phyloP scores from a whole-genome alignment of 176 grass and related monocot genomes.

The Alloteropsis semialata region DNA sequence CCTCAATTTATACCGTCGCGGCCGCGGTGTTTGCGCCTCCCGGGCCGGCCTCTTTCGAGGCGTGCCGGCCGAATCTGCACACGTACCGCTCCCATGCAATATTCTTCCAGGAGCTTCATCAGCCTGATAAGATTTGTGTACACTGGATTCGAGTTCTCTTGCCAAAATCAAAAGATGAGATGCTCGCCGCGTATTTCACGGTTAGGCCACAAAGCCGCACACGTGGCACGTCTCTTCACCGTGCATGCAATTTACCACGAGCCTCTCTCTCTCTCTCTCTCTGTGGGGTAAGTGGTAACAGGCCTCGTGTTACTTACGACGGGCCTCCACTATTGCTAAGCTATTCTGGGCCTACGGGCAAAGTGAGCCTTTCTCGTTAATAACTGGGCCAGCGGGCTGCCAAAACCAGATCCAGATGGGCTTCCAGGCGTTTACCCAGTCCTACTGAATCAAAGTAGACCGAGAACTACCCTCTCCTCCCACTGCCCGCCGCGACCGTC shows the following conservation, averaged over 20 bases:
- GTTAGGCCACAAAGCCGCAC: background rate
- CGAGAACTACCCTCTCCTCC: background rate
- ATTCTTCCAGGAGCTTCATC: constrained; percentile 25
- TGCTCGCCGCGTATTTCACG: background rate
- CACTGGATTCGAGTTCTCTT: constrained; percentile 17
- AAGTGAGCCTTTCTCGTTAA: background rate
- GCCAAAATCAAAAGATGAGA: background rate
- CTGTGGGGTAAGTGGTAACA: background rate
- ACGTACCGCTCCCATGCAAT: background rate
- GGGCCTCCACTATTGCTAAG: background rate
- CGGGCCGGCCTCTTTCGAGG: background rate
- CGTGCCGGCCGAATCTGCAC: constrained; percentile 9
- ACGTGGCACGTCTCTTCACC: background rate
- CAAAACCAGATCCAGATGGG: background rate
- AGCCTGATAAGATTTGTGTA: background rate
- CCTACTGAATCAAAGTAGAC: background rate
- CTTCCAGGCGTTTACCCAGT: background rate
- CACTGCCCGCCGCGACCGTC: background rate
- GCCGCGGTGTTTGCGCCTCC: background rate
- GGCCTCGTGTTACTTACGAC: background rate
- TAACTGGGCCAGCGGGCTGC: background rate
- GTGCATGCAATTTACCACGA: background rate
- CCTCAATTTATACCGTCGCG: constrained; percentile 13
- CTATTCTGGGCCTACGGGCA: background rate
- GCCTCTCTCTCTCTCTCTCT: too few species aligned